Percentiles rank a stretch among this genome's conserved stretches.
These are phyloP conservation scores for Penicillium sp. DNA, from an alignment of 2,329 filamentous ascomycete species.

Conservation along the genomic window DNA sequence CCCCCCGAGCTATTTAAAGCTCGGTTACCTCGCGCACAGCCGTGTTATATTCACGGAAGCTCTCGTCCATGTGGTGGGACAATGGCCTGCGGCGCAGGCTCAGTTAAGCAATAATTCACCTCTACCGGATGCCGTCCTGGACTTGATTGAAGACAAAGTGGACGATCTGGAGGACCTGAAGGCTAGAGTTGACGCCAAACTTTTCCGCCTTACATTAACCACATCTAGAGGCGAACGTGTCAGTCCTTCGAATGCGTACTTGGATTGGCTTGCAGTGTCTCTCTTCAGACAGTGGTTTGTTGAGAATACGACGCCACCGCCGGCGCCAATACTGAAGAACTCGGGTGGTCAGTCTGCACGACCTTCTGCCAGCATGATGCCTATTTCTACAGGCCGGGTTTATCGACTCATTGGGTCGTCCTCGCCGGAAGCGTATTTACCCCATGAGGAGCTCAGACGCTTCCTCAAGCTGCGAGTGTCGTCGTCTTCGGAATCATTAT, in stretches of 20 bases:
- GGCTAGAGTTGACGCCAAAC: constrained; percentile 70
- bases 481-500: constrained; percentile 56
- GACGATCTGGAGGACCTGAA: constrained; percentile 85
- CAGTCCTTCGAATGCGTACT: constrained; percentile 70
- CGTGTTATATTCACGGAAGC: constrained; percentile 83
- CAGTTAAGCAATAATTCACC: constrained; percentile 61
- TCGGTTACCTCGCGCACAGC: constrained; percentile 80
- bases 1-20: constrained; percentile 82
- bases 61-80: constrained; percentile 87
- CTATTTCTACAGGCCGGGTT: constrained; percentile 57
- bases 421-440: constrained; percentile 62
- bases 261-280: constrained; percentile 85
- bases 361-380: constrained; percentile 17
- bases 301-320: constrained; percentile 76
- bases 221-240: constrained; percentile 80
- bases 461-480: constrained; percentile 76
- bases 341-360: constrained; percentile 14
- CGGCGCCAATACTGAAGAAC: constrained; percentile 47
- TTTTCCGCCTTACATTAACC: constrained; percentile 76
- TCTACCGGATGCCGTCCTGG: constrained; percentile 72
- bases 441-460: constrained; percentile 82
- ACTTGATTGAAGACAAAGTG: constrained; percentile 91
- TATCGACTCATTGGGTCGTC: constrained; percentile 72
- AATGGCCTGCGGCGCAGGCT: constrained; percentile 79
- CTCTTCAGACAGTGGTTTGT: constrained; percentile 91